These are phyloP conservation scores for Peronosclerospora sorghi DNA, from an alignment of 352 stramenopile genomes.

Conservation along the genomic window DNA sequence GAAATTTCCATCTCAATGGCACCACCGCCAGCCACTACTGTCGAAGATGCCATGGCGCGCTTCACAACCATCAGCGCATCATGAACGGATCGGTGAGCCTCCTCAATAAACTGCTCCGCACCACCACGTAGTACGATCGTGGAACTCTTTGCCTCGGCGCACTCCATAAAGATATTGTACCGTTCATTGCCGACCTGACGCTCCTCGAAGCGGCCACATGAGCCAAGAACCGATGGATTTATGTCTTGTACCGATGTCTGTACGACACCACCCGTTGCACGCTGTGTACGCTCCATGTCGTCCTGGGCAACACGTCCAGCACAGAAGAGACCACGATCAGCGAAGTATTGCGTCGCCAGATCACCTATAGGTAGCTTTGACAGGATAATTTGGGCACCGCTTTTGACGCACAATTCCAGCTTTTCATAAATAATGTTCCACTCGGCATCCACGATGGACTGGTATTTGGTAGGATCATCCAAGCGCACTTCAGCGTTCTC, in stretches of 20 bases:
- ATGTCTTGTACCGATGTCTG: constrained; percentile 92
- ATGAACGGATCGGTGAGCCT: constrained; percentile 96
- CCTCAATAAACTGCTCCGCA: constrained; percentile 97
- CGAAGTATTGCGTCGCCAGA: constrained; percentile 99
- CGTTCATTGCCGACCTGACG: constrained; percentile 94
- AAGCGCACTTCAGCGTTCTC: constrained; percentile 98
- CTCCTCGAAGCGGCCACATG: constrained; percentile 95
- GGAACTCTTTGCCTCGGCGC: constrained; percentile 88
- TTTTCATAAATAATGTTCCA: constrained; percentile 99
- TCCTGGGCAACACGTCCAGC: constrained; percentile 93
- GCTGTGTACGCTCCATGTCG: constrained; percentile 94
- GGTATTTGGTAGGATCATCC: constrained; percentile 95
- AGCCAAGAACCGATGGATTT: constrained; percentile 85
- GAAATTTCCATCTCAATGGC: constrained; percentile 92
- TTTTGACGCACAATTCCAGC: constrained; percentile 84
- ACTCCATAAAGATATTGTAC: constrained; percentile 99
- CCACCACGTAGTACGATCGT: constrained; percentile 97
- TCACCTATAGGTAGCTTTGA: constrained; percentile 93
- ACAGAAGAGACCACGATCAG: constrained; percentile 96
- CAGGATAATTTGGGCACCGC: constrained; percentile 96
- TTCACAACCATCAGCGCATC: constrained; percentile 99
- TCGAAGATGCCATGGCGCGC: constrained; percentile 86
- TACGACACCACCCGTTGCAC: constrained; percentile 91
- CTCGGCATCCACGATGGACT: constrained; percentile 98
- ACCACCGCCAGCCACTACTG: constrained; percentile 86